Conservation (phyloP, 2,329 filamentous ascomycete genomes). For the Ophiobolus disseminans region DNA sequence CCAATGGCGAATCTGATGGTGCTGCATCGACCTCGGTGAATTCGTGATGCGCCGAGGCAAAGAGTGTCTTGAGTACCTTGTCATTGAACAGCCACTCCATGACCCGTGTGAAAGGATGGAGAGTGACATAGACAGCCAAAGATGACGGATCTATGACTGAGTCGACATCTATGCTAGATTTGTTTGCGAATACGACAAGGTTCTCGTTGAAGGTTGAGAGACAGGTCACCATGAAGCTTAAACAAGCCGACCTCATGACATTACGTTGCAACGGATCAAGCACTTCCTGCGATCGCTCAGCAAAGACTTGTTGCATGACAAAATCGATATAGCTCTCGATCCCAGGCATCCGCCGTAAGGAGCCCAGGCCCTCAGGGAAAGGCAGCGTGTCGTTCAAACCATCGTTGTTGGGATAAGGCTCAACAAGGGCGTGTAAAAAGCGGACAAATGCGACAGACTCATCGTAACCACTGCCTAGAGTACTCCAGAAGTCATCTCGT, state of each 20-base stretch:
- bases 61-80: slow-evolving; percentile 79
- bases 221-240: slow-evolving; percentile 82
- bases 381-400: slow-evolving; percentile 77
- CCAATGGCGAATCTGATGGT: slow-evolving; percentile 77
- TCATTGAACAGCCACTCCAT: slow-evolving; percentile 99
- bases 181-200: slow-evolving; percentile 82
- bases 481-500: slow-evolving; percentile 66
- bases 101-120: slow-evolving; percentile 91
- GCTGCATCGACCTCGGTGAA: slow-evolving; percentile 74
- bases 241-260: slow-evolving; percentile 77
- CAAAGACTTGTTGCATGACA: slow-evolving; percentile 79
- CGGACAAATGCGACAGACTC: slow-evolving; percentile 84
- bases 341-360: slow-evolving; percentile 78
- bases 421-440: slow-evolving; percentile 74
- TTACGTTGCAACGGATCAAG: slow-evolving; percentile 70
- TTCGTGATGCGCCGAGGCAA: slow-evolving; percentile 80
- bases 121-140: slow-evolving; percentile 77
- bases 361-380: slow-evolving; percentile 85
- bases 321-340: slow-evolving; percentile 95
- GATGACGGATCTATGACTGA: slow-evolving; percentile 75
- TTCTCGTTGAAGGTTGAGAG: slow-evolving; percentile 92
- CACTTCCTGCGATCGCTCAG: slow-evolving; percentile 69
- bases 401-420: slow-evolving; percentile 67
- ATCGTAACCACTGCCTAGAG: slow-evolving; percentile 80
- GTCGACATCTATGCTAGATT: slow-evolving; percentile 78